phyloP scores from a whole-genome alignment of 192 early-diverging fungal genomes.

The Linnemannia elongata region DNA sequence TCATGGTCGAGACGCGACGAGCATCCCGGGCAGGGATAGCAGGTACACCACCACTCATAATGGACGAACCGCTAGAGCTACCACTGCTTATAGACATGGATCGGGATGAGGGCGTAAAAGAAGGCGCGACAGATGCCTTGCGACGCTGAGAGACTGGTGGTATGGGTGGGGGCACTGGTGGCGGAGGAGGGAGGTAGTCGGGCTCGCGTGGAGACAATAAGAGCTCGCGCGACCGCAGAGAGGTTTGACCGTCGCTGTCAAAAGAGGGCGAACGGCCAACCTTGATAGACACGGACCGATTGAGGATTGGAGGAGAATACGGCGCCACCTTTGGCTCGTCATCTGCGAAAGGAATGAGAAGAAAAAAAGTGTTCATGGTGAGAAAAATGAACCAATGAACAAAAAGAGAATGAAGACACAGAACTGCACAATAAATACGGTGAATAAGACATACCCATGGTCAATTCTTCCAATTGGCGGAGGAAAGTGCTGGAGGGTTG shows the following conservation, averaged over 20 bases:
- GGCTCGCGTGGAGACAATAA: constrained; percentile 48
- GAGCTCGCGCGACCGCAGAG: constrained; percentile 32
- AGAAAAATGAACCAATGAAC: background rate
- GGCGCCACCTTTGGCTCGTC: constrained; percentile 10
- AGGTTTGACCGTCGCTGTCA: constrained; percentile 17
- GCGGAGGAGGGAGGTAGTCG: constrained; percentile 47
- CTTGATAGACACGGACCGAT: constrained; percentile 31
- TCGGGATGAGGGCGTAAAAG: constrained; percentile 11
- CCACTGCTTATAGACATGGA: constrained; percentile 54
- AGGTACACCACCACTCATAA: constrained; percentile 13
- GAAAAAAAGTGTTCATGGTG: background rate
- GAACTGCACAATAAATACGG: too few relatives aligned
- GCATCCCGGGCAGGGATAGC: constrained; percentile 34
- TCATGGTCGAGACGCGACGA: constrained; percentile 42
- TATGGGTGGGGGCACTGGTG: constrained; percentile 39
- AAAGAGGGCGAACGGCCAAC: constrained; percentile 11
- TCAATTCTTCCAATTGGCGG: constrained; percentile 39
- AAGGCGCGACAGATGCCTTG: constrained; percentile 34
- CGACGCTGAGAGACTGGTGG: constrained; percentile 49
- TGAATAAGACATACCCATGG: constrained; percentile 21
- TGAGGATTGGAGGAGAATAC: background rate
- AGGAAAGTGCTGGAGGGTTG: constrained; percentile 25
- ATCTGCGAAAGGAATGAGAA: background rate
- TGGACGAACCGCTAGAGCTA: constrained; percentile 42
- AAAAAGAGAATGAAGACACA: background rate